A percentile compares a stretch with the other conserved stretches of the same genome.
phyloP scores from a whole-genome alignment of 192 early-diverging fungal genomes.

The Globomyces pollinis-pini region DNA sequence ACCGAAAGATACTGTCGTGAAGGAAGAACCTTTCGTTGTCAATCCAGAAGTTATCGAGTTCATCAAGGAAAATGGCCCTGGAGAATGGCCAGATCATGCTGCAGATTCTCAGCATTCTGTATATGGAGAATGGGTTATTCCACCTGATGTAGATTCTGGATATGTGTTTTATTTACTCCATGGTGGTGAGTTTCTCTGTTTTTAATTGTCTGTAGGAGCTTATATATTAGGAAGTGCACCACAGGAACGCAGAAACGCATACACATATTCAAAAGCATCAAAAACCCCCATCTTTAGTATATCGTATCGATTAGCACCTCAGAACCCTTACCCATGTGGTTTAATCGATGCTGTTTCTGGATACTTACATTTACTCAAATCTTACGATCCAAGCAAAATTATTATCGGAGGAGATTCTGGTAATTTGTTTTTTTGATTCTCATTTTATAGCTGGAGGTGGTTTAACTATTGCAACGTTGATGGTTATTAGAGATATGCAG shows the following conservation, averaged over 20 bases:
- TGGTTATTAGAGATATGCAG: slow-evolving; percentile 44
- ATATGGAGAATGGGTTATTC: slow-evolving; percentile 5
- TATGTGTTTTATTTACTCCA: background rate
- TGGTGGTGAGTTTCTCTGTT: background rate
- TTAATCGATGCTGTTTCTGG: slow-evolving; percentile 15
- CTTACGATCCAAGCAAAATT: background rate
- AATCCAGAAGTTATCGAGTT: slow-evolving; percentile 4
- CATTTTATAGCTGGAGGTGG: slow-evolving; percentile 13
- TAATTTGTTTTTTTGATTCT: background rate
- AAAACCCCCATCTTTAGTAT: background rate
- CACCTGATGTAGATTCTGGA: background rate
- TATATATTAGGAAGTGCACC: slow-evolving; percentile 1
- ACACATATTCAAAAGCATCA: background rate
- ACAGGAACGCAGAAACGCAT: background rate
- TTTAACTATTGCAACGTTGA: slow-evolving; percentile 13
- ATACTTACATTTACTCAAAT: slow-evolving; percentile 8
- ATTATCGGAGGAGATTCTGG: background rate
- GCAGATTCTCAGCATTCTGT: background rate
- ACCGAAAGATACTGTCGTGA: background rate
- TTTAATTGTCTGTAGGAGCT: slow-evolving; percentile 6
- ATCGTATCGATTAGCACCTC: slow-evolving; percentile 13
- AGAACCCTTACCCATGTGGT: slow-evolving; percentile 3
- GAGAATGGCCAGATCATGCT: slow-evolving; percentile 6
- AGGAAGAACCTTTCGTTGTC: background rate
- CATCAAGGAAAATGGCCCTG: slow-evolving; percentile 5